Percentiles rank a stretch among this genome's conserved stretches.
Evolutionary conservation across 1,284 basidiomycete species (phyloP).

Genomic region (Austropuccinia psidii): DNA sequence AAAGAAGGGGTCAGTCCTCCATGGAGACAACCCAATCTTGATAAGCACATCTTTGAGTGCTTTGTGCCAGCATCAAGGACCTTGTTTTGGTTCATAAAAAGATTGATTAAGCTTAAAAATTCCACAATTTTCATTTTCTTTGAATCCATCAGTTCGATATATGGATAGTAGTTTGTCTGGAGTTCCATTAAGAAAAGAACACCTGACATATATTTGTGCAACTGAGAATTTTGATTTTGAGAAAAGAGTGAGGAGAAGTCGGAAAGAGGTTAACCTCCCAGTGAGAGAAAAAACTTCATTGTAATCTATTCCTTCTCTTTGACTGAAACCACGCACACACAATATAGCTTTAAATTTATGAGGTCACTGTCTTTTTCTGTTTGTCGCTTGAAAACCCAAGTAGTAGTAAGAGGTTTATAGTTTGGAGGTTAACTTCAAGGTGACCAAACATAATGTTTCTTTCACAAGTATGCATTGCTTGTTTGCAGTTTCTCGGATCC

Average conservation of each 20-base stretch:
- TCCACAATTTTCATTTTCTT: not conserved
- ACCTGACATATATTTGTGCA: not conserved
- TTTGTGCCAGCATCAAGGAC: not conserved
- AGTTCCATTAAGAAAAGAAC: constrained; percentile 1
- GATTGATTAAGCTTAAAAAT: not conserved
- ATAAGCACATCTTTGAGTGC: no score
- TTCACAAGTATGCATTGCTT: not conserved
- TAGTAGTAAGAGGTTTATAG: not conserved
- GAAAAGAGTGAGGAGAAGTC: not conserved
- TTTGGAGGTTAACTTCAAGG: no score
- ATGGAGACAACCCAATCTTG: no score
- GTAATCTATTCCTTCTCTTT: constrained; percentile 9
- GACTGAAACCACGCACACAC: not conserved
- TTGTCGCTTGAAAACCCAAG: not conserved
- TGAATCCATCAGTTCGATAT: not conserved
- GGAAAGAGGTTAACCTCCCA: not conserved
- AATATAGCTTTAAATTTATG: constrained; percentile 1
- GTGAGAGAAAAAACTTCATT: not conserved
- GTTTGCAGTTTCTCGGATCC: constrained; percentile 8
- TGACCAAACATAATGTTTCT: not conserved
- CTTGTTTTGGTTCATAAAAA: not conserved
- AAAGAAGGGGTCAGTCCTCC: no score
- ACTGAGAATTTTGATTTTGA: not conserved
- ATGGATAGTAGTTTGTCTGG: not conserved
- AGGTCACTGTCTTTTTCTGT: not conserved